These are phyloP conservation scores for Apium graveolens DNA, from an alignment of 129 eudicot species.

Conservation along the genomic window DNA sequence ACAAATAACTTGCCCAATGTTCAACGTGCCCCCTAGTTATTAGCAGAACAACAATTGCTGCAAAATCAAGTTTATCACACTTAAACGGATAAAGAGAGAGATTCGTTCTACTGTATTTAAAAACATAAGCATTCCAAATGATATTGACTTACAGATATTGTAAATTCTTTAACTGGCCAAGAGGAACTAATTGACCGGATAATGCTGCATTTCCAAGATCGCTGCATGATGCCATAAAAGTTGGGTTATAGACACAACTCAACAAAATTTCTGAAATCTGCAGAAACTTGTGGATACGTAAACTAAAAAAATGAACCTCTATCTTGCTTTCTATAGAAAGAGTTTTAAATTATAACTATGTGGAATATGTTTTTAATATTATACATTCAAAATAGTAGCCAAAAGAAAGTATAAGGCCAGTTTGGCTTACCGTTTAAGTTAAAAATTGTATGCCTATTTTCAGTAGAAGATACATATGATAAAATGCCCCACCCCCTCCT, in stretches of 20 bases:
- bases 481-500: background rate
- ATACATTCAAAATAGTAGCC: background rate
- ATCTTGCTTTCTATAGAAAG: background rate
- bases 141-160: constrained; percentile 6
- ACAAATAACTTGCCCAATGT: background rate
- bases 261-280: background rate
- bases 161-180: constrained; percentile 9
- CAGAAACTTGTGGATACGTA: background rate
- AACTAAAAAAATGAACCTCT: background rate
- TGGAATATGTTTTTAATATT: background rate
- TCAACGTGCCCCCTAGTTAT: background rate
- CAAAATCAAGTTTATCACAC: background rate
- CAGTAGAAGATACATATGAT: background rate
- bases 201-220: constrained; percentile 14
- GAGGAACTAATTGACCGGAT: constrained; percentile 11
- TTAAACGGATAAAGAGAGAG: background rate
- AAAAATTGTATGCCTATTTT: too few species aligned
- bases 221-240: background rate
- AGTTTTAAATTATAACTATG: background rate
- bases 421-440: too few species aligned
- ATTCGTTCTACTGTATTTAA: too few species aligned
- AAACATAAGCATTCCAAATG: background rate
- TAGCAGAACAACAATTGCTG: background rate
- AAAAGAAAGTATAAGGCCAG: background rate
- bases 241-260: background rate